These are phyloP conservation scores for Ceratobasidium sp. DNA, from an alignment of 1,284 basidiomycete genomes.

Conservation along the genomic window DNA sequence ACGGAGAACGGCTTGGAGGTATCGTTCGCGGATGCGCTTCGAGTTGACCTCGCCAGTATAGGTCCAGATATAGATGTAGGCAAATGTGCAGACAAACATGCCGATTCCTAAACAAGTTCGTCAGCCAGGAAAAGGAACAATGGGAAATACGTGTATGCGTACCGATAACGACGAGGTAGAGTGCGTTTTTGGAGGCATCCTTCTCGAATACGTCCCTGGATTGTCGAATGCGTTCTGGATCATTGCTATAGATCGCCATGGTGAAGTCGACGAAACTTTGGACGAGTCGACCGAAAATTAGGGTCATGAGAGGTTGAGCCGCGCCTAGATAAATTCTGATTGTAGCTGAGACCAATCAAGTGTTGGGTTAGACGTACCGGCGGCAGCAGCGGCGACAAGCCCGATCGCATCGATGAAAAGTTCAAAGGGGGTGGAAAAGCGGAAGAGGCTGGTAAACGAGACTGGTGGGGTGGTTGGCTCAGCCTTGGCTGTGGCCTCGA, in stretches of 20 bases:
- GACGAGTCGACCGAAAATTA: conserved; percentile 81
- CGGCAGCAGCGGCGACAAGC: conserved; percentile 67
- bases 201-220: conserved; percentile 59
- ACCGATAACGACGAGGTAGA: conserved; percentile 76
- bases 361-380: conserved; percentile 55
- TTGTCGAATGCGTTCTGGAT: conserved; percentile 44
- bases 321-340: conserved; percentile 28
- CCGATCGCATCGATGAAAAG: conserved; percentile 69
- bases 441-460: conserved; percentile 48
- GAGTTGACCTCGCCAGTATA: conserved; percentile 90
- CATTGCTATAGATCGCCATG: conserved; percentile 44
- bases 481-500: background rate
- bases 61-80: conserved; percentile 88
- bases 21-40: conserved; percentile 78
- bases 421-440: conserved; percentile 72
- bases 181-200: conserved; percentile 63
- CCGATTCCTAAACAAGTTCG: conserved; percentile 53
- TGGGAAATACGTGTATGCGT: conserved; percentile 54
- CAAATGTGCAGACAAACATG: conserved; percentile 56
- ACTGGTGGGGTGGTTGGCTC: conserved; percentile 41
- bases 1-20: conserved; percentile 77
- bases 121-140: conserved; percentile 48
- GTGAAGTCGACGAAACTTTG: conserved; percentile 76
- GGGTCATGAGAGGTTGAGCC: conserved; percentile 77
- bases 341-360: background rate